Base-by-base conservation (phyloP, 2,329 filamentous ascomycete species). In the Calcarisporium arbuscula region DNA sequence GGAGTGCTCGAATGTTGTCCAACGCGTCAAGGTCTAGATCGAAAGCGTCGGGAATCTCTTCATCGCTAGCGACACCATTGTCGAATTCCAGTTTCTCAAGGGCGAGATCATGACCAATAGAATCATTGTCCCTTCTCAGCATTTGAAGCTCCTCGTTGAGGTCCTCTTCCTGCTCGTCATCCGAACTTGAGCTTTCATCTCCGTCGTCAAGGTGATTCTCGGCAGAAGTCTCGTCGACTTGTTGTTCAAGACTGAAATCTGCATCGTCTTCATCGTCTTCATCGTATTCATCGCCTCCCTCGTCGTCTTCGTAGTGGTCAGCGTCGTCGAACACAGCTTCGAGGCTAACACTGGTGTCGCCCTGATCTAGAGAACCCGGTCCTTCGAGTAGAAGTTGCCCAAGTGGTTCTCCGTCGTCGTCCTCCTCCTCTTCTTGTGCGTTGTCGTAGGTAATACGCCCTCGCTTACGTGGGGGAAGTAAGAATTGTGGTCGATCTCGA, bases 391-490 rank as follows among this genome's bases (percentile, higher is more conserved):
- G 17, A 14, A 38, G 22, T 11, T 31, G 35, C 14, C 23, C 16
- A 15, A 34, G 28, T 10, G 22, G 14, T 10, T 25, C 50, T 36
- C 62, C 55, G 12, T 58, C 45, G 4, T 61, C 43, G 2, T 58
- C 56, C n/a, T 65, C 62, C 5, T 64, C 64, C n/a, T 67, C 60
- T 8, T 59, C 57, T 3, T 58, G 53, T 3, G 51, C 48, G 15
- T 59, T 54, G 8, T 57, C 48, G 35, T 66, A 61, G 9, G 56
- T 55, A 45, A 82, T 47, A 46, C 77, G 68, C 22, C 70, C 72
- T 47, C 74, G 73, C 54, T 92, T 94, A 42, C 80, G 72, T 2
- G 87, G 80, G 1, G 85, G 84, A 12, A 94, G 85, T 10, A 70
- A 63, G 25, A 94, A 64, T 1, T 72, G 55, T 1, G 87, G 87